These are phyloP conservation scores for Auriculariales sp. DNA, from an alignment of 768 basidiomycete species.

Conservation along the genomic window DNA sequence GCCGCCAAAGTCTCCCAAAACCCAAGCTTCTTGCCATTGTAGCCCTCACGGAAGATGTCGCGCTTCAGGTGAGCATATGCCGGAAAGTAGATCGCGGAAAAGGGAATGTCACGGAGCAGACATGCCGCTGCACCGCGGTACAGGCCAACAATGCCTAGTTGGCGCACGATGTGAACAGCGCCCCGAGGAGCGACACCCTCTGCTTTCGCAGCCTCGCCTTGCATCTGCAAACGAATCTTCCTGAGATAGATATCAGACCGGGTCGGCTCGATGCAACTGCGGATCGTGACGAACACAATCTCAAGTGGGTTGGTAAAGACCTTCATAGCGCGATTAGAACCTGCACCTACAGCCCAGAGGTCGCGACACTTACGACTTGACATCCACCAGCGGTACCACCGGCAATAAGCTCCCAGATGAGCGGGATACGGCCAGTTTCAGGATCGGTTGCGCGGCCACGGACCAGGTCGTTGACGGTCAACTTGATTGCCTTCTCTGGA, in stretches of 20 bases:
- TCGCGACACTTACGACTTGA: constrained; percentile 96
- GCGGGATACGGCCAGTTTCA: constrained; percentile 84
- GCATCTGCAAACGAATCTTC: constrained; percentile 89
- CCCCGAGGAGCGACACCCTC: constrained; percentile 73
- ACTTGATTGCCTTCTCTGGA: constrained; percentile 94
- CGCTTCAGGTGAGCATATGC: constrained; percentile 83
- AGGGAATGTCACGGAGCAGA: constrained; percentile 88
- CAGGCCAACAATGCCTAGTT: constrained; percentile 81
- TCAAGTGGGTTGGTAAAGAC: constrained; percentile 95
- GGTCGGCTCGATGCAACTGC: too few species aligned
- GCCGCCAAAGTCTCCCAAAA: constrained; percentile 80
- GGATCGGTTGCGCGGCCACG: constrained; percentile 77
- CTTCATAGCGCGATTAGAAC: too few species aligned
- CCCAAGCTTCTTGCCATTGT: constrained; percentile 82
- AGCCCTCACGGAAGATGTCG: constrained; percentile 90
- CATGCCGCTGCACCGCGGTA: constrained; percentile 92
- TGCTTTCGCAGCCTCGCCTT: constrained; percentile 83
- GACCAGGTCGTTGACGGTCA: constrained; percentile 90
- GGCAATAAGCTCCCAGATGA: constrained; percentile 84
- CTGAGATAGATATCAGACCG: too few species aligned
- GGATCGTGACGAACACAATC: constrained; percentile 63
- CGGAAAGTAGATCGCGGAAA: constrained; percentile 87
- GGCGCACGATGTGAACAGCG: constrained; percentile 83
- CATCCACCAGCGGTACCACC: constrained; percentile 91
- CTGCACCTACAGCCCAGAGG: too few species aligned